phyloP scores from a whole-genome alignment of 345 rosid genomes.

The Turritis glabra region DNA sequence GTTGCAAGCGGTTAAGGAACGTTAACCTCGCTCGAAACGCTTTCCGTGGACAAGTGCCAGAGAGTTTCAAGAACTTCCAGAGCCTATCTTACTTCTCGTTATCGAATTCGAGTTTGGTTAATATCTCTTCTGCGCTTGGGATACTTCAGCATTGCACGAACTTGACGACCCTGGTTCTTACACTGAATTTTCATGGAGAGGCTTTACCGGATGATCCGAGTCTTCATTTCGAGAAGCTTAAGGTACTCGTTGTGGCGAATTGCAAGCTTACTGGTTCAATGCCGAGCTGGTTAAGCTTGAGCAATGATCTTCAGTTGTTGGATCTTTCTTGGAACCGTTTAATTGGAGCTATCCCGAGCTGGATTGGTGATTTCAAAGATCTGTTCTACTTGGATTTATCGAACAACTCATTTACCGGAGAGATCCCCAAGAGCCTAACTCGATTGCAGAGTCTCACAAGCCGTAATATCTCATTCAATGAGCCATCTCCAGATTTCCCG shows the following conservation, averaged over 20 bases:
- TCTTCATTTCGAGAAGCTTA: slow-evolving; percentile 58
- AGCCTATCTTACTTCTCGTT: slow-evolving; percentile 66
- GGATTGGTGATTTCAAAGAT: slow-evolving; percentile 49
- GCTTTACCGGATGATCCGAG: slow-evolving; percentile 50
- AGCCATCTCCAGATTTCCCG: slow-evolving; percentile 62
- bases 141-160: slow-evolving; percentile 67
- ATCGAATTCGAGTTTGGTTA: slow-evolving; percentile 55
- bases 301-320: slow-evolving; percentile 61
- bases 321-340: slow-evolving; percentile 84
- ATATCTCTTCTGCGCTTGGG: slow-evolving; percentile 57
- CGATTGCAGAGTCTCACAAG: slow-evolving; percentile 48
- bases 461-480: slow-evolving; percentile 46
- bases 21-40: slow-evolving; percentile 68
- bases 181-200: slow-evolving; percentile 63
- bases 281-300: slow-evolving; percentile 63
- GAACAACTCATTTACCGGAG: slow-evolving; percentile 58
- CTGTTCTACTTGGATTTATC: slow-evolving; percentile 75
- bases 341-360: slow-evolving; percentile 51
- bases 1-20: slow-evolving; percentile 51
- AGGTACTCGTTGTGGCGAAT: slow-evolving; percentile 61
- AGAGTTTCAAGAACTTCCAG: slow-evolving; percentile 53
- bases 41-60: slow-evolving; percentile 63
- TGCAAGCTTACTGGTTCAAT: slow-evolving; percentile 63
- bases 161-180: slow-evolving; percentile 62
- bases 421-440: slow-evolving; percentile 58